A percentile compares a stretch with the other conserved stretches of the same genome.
phyloP scores from a whole-genome alignment of 148 eudicot species.

The Arbutus unedo region DNA sequence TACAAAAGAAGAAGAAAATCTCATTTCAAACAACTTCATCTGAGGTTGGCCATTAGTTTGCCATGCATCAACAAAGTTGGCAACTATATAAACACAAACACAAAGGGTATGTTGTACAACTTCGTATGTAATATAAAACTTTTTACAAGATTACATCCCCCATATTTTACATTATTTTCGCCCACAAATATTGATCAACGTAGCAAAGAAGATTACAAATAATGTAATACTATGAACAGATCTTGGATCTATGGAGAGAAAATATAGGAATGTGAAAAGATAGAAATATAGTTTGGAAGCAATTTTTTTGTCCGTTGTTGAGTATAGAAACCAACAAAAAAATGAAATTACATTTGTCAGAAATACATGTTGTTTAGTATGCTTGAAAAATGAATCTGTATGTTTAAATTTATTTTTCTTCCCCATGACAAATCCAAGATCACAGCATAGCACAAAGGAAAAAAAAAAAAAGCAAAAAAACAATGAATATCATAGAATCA shows the following conservation, averaged over 20 bases:
- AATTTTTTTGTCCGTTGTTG: background rate
- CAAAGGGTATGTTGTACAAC: background rate
- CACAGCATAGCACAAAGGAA: background rate
- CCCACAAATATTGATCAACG: background rate
- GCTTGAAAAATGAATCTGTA: background rate
- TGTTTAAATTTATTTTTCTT: background rate
- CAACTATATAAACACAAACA: background rate
- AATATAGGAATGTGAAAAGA: background rate
- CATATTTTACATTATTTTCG: background rate
- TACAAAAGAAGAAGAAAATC: background rate
- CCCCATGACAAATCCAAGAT: background rate
- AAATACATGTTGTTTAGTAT: background rate
- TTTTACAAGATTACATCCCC: background rate
- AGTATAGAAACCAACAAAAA: background rate
- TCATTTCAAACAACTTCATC: background rate
- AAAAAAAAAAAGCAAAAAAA: background rate
- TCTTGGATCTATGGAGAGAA: background rate
- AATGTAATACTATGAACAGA: background rate
- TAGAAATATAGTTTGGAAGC: background rate
- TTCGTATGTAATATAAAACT: background rate
- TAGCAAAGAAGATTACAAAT: background rate
- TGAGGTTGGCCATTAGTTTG: background rate
- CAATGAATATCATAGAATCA: constrained; percentile 18
- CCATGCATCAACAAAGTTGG: background rate
- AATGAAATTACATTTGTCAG: background rate